Evolutionary conservation across 2,329 filamentous ascomycete genomes (phyloP).

Genomic region (Fusarium sp.): DNA sequence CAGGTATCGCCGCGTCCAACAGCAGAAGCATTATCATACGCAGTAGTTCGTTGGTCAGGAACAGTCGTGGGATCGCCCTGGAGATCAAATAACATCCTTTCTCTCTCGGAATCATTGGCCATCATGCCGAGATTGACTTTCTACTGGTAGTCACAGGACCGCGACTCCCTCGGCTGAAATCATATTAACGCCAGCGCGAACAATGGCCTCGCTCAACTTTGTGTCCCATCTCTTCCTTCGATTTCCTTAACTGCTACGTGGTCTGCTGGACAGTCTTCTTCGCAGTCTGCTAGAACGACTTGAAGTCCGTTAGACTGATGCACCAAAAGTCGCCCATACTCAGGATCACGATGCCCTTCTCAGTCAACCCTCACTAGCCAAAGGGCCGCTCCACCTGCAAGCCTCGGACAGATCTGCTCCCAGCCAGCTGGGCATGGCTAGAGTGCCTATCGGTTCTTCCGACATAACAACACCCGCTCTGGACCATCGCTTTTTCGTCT

Average conservation of each 20-base stretch:
- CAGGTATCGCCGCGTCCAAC: background rate
- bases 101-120: background rate
- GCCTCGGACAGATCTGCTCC: background rate
- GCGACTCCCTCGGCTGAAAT: too few relatives aligned
- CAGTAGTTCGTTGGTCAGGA: background rate
- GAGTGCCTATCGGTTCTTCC: too few relatives aligned
- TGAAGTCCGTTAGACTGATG: background rate
- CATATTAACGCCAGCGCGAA: too few relatives aligned
- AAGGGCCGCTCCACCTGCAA: background rate
- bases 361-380: background rate
- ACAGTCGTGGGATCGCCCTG: background rate
- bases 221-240: background rate
- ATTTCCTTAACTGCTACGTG: background rate
- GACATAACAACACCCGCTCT: too few relatives aligned
- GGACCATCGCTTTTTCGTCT: too few relatives aligned
- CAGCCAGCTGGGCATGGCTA: background rate
- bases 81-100: background rate
- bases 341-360: background rate
- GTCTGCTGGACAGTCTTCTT: background rate
- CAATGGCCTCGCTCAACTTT: too few relatives aligned
- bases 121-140: background rate
- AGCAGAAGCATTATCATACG: background rate
- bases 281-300: background rate
- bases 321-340: background rate
- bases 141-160: background rate